Evolutionary conservation across 1,284 basidiomycete species (phyloP).

Genomic region (Trametes pubescens): DNA sequence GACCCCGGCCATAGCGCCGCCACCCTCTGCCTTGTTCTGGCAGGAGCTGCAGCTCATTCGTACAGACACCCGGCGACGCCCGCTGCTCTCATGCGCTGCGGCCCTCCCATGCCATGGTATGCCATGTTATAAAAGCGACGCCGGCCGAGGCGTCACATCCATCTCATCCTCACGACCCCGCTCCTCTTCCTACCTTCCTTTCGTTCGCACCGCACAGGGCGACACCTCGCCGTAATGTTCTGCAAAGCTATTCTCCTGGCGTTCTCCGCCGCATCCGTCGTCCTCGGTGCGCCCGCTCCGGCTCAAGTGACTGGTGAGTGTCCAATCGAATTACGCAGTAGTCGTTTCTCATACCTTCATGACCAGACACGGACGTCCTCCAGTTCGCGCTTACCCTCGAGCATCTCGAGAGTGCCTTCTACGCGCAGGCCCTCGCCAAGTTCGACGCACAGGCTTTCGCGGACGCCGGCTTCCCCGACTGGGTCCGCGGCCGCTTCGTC

Average conservation of each 20-base stretch:
- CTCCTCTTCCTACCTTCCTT: not conserved
- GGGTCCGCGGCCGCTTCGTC: slow-evolving; percentile 56
- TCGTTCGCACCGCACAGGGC: not conserved
- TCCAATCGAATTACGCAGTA: not conserved
- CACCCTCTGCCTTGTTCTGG: not conserved
- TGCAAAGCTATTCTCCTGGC: slow-evolving; percentile 3
- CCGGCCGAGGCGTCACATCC: not conserved
- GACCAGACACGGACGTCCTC: slow-evolving; percentile 48
- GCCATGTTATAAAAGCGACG: not conserved
- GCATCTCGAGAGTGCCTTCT: slow-evolving; percentile 76
- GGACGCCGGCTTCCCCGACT: slow-evolving; percentile 58
- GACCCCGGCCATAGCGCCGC: not conserved
- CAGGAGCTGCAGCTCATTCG: not conserved
- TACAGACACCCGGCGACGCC: not conserved
- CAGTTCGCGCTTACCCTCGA: slow-evolving; percentile 74
- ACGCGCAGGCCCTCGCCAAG: slow-evolving; percentile 51
- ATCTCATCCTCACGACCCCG: not conserved
- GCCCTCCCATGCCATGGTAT: not conserved
- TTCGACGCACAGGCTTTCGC: slow-evolving; percentile 58
- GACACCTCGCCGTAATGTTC: not conserved
- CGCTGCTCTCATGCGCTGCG: not conserved
- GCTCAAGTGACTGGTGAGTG: slow-evolving; percentile 8
- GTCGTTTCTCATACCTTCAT: not conserved
- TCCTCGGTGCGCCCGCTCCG: slow-evolving; percentile 8
- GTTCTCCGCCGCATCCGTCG: slow-evolving; percentile 2